Percentiles rank a stretch among this genome's conserved stretches.
Conservation (phyloP, 139 green algal genomes). For the Micractinium conductrix region DNA sequence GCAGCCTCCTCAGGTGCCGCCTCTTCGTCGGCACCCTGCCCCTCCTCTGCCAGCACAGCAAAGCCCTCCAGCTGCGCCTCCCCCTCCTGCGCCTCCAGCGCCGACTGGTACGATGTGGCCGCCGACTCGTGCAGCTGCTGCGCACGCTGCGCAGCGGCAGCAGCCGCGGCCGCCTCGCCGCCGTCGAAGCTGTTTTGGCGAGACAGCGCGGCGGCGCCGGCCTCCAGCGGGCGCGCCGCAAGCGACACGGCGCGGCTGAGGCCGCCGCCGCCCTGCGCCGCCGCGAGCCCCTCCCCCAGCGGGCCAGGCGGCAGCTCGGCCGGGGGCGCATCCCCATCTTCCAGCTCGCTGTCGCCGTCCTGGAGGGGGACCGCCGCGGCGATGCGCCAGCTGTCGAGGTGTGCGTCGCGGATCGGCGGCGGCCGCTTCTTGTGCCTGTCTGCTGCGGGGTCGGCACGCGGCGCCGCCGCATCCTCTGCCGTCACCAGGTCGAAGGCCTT, state of each 20-base stretch:
- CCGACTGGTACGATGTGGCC: slow-evolving; percentile 8
- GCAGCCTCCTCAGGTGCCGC: background rate
- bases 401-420: slow-evolving; percentile 14
- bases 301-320: too few species aligned
- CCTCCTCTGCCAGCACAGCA: background rate
- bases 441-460: background rate
- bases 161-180: too few species aligned
- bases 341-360: too few species aligned
- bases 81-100: background rate
- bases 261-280: background rate
- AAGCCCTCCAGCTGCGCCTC: background rate
- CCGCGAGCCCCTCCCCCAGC: too few species aligned
- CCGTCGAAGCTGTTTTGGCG: too few species aligned
- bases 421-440: slow-evolving; percentile 28
- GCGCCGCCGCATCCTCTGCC: slow-evolving; percentile 21
- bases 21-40: background rate
- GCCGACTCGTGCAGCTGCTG: background rate
- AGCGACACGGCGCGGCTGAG: slow-evolving; percentile 3
- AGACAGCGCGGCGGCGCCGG: too few species aligned
- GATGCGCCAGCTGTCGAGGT: slow-evolving; percentile 25
- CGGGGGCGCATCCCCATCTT: too few species aligned
- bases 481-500: slow-evolving; percentile 28
- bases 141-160: background rate
- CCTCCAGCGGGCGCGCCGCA: too few species aligned
- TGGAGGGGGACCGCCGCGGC: background rate